Base-by-base conservation (phyloP, 2,329 filamentous ascomycete species). In the Colletotrichum falcatum region DNA sequence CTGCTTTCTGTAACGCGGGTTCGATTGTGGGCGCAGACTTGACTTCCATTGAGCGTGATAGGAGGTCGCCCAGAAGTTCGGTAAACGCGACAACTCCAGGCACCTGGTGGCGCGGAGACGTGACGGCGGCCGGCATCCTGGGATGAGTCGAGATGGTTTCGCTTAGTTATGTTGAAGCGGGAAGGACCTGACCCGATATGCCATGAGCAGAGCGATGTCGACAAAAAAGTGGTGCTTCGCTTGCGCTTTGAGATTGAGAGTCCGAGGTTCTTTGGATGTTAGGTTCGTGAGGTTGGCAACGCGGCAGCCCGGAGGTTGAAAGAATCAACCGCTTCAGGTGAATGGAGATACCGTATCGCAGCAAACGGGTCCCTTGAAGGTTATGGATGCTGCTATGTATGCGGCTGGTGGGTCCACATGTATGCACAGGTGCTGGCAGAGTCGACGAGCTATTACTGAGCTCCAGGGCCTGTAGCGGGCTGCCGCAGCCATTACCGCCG, bases 1-100 rank as follows among this genome's bases (percentile, higher is more conserved):
- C 89, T 61, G 88, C 83, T 78, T 94, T 92, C 35, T 88, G 90
- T 73, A 98, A 85, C 4, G 91, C 89, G 16, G 93, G 92, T 75
- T 97, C 94, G 74, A 94, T 89, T 26, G 86, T 84, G 26, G 85
- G 79, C 44, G 85, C 84, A 39, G 85, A 82, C 79, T 94, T 94
- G 71, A 87, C 79, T 48, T 82, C 77, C 62, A 86, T 85, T 68
- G 91, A 91, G 77, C 86, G 87, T 46, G 81, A 78, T 49, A 94
- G 82, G 42, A 93, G 85, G 48, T 86, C 80, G 49, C 85, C 81
- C 39, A 94, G 82, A 30, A 91, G 82, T 33, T 78, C 76, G 44
- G 81, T 82, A 74, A 91, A 89, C 33, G 83, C 80, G 51, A 83
- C 82, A 62, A 91, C 88, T 61, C 85, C 85, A 61, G 83, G 79